These are phyloP conservation scores for Neotropicomus parvogracilis DNA, from an alignment of 1,284 basidiomycete genomes.

Conservation along the genomic window DNA sequence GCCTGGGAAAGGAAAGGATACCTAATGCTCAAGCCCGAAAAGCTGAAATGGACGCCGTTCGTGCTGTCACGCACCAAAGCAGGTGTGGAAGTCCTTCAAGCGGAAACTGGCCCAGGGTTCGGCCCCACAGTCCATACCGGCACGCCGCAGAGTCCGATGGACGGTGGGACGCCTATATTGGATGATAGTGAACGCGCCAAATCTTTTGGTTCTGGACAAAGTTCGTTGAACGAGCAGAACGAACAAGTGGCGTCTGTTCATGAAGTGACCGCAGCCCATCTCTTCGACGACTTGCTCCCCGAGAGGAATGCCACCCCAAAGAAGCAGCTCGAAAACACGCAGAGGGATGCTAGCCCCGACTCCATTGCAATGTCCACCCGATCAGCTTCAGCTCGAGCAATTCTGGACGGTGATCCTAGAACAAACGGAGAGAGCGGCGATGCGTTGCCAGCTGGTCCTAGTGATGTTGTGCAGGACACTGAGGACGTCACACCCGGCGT, in stretches of 20 bases:
- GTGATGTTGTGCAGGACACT: constrained; percentile 3
- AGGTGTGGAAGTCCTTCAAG: constrained; percentile 36
- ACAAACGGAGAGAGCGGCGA: constrained; percentile 7
- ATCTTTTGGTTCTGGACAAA: constrained; percentile 15
- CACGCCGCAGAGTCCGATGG: constrained; percentile 23
- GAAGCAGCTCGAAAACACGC: constrained; percentile 14
- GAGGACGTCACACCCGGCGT: constrained; percentile 9
- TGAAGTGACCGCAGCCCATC: constrained; percentile 30
- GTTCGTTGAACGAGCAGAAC: constrained; percentile 16
- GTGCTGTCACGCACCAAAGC: constrained; percentile 61
- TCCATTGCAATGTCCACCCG: constrained; percentile 17
- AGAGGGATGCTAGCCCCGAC: constrained; percentile 15
- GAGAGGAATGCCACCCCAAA: constrained; percentile 19
- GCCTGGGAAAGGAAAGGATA: constrained; percentile 82
- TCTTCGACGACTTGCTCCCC: constrained; percentile 30
- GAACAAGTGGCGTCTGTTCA: constrained; percentile 11
- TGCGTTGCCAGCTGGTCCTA: constrained; percentile 4
- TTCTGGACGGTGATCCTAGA: constrained; percentile 10
- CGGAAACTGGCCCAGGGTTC: constrained; percentile 24
- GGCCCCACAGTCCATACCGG: constrained; percentile 18
- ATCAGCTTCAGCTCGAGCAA: constrained; percentile 20
- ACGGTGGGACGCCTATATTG: constrained; percentile 25
- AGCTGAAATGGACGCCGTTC: constrained; percentile 95
- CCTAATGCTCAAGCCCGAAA: constrained; percentile 76
- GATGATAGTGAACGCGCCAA: constrained; percentile 21